A percentile compares a stretch with the other conserved stretches of the same genome.
Evolutionary conservation across 208 protist species (phyloP).

Genomic region (Phytomonas sp.): DNA sequence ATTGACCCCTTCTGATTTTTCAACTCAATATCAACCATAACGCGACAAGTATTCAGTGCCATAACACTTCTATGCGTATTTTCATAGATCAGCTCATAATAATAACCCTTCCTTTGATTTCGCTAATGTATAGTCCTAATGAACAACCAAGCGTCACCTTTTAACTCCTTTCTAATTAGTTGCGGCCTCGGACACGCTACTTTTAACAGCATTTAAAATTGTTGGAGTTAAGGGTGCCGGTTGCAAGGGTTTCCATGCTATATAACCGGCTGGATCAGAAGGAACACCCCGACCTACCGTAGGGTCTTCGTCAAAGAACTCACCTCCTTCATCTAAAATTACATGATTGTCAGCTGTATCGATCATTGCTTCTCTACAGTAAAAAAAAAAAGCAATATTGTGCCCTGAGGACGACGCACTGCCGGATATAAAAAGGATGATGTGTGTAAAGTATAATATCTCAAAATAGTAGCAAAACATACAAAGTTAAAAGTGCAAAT

Average conservation of each 20-base stretch:
- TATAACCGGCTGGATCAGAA: conserved; percentile 33
- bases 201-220: not conserved
- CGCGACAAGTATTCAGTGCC: not conserved
- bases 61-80: not conserved
- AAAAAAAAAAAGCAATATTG: conserved; percentile 9
- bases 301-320: conserved; percentile 79
- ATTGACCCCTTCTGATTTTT: not conserved
- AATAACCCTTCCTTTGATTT: not conserved
- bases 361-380: not conserved
- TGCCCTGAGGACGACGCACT: not conserved
- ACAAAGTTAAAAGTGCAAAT: not conserved
- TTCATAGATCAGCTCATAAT: not conserved
- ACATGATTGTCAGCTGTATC: conserved; percentile 22
- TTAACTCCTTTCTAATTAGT: not conserved
- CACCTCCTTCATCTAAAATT: conserved; percentile 57
- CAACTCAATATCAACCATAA: not conserved
- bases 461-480: not conserved
- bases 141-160: not conserved
- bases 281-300: conserved; percentile 68
- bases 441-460: not conserved
- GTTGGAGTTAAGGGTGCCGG: conserved; percentile 7
- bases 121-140: not conserved
- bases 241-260: conserved; percentile 35
- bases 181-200: not conserved
- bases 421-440: not conserved